Conservation (phyloP, 176 grass and related monocot species). For the Musa schizocarpa region DNA sequence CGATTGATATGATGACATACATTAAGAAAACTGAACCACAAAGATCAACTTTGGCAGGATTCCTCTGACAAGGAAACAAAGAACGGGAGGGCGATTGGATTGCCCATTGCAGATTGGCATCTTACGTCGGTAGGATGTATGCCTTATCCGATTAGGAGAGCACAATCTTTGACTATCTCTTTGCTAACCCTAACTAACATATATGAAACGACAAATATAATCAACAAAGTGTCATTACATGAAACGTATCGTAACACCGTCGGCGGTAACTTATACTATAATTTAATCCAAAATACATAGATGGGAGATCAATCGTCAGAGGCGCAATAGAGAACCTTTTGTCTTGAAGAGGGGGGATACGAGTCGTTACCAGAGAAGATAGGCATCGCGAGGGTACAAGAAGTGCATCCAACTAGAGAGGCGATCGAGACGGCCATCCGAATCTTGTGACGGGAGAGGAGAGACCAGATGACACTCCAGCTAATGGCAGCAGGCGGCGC, state of each 20-base stretch:
- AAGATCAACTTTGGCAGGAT: too few species aligned
- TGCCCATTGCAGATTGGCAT: too few species aligned
- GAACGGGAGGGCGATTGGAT: too few species aligned
- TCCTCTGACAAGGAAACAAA: too few species aligned
- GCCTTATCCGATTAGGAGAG: not conserved
- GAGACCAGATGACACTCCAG: slow-evolving; percentile 62
- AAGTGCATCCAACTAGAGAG: slow-evolving; percentile 67
- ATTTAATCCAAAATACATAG: not conserved
- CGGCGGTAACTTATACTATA: too few species aligned
- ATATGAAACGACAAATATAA: not conserved
- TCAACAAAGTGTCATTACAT: not conserved
- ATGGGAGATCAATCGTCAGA: not conserved
- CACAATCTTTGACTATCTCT: not conserved
- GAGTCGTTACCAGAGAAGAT: slow-evolving; percentile 63
- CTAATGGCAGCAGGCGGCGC: slow-evolving; percentile 39
- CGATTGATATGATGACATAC: too few species aligned
- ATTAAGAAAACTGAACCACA: too few species aligned
- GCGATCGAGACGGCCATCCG: slow-evolving; percentile 45
- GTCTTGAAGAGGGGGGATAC: not conserved
- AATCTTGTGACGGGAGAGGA: slow-evolving; percentile 43
- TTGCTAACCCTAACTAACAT: not conserved
- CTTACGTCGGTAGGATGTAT: too few species aligned
- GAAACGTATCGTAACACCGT: too few species aligned
- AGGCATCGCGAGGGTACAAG: slow-evolving; percentile 86
- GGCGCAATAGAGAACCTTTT: not conserved